Percentiles rank a stretch among this genome's conserved stretches.
phyloP scores from a whole-genome alignment of 2,329 filamentous ascomycete species.

The Xylaria sp. region DNA sequence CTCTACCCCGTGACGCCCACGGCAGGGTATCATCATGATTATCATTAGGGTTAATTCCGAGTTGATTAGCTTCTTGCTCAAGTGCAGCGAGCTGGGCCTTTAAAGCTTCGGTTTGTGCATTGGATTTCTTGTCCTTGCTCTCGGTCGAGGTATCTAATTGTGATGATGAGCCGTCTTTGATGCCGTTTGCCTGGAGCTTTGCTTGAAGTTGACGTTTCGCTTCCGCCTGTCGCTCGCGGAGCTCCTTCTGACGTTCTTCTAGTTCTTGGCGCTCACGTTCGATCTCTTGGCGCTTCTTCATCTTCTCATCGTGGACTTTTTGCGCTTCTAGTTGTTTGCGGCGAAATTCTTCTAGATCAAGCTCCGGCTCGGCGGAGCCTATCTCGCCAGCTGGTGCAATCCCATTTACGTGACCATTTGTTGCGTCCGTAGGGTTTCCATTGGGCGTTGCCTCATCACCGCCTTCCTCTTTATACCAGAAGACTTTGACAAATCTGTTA shows the following conservation, averaged over 20 bases:
- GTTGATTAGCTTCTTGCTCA: slow-evolving; percentile 75
- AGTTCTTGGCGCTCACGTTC: slow-evolving; percentile 72
- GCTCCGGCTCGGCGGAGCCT: slow-evolving; percentile 58
- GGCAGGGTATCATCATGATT: slow-evolving; percentile 56
- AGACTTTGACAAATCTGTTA: slow-evolving; percentile 87
- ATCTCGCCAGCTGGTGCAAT: slow-evolving; percentile 27
- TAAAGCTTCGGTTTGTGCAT: slow-evolving; percentile 70
- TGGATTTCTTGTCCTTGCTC: slow-evolving; percentile 47
- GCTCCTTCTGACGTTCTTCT: slow-evolving; percentile 70
- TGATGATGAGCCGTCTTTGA: slow-evolving; percentile 42
- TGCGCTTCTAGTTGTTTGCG: slow-evolving; percentile 79
- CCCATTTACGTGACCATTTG: slow-evolving; percentile 48
- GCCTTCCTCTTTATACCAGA: slow-evolving; percentile 73
- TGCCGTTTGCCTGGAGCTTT: slow-evolving; percentile 67
- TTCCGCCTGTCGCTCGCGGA: slow-evolving; percentile 71
- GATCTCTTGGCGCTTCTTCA: slow-evolving; percentile 70
- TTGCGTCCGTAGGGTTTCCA: slow-evolving; percentile 45
- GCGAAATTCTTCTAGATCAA: slow-evolving; percentile 77
- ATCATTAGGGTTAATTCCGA: slow-evolving; percentile 73
- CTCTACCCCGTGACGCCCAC: slow-evolving; percentile 53
- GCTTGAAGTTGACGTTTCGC: slow-evolving; percentile 72
- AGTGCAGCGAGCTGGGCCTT: slow-evolving; percentile 77
- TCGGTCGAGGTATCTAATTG: slow-evolving; percentile 40
- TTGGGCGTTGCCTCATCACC: slow-evolving; percentile 45
- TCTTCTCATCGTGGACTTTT: slow-evolving; percentile 72